phyloP scores from a whole-genome alignment of 805 yeast genomes.

The Wickerhamomyces ciferrii region DNA sequence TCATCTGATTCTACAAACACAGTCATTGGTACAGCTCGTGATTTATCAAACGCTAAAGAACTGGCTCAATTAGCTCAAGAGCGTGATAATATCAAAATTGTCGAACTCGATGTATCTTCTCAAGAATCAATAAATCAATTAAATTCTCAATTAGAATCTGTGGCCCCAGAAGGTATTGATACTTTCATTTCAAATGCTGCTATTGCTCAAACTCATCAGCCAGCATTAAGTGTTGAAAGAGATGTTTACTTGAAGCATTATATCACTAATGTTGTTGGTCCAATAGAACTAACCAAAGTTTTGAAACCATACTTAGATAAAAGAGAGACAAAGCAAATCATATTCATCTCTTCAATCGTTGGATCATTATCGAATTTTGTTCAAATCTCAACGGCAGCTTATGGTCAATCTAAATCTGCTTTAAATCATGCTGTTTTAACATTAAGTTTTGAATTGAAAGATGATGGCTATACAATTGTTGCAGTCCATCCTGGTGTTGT shows the following conservation, averaged over 20 bases:
- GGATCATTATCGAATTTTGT: slow-evolving; percentile 18
- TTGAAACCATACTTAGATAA: slow-evolving; percentile 15
- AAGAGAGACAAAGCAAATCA: slow-evolving; percentile 16
- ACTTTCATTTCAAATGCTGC: slow-evolving; percentile 21
- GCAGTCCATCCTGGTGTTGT: slow-evolving; percentile 33
- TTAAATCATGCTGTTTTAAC: slow-evolving; percentile 24
- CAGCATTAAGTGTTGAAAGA: not conserved
- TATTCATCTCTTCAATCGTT: slow-evolving; percentile 22
- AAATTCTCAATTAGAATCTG: not conserved
- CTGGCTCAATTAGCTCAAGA: slow-evolving; percentile 2
- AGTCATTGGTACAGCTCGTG: slow-evolving; percentile 5
- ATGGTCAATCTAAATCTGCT: slow-evolving; percentile 32
- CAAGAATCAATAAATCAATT: slow-evolving; percentile 8
- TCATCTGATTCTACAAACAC: not conserved
- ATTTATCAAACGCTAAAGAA: slow-evolving; percentile 4
- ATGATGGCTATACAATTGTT: slow-evolving; percentile 21
- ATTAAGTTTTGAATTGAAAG: slow-evolving; percentile 18
- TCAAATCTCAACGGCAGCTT: slow-evolving; percentile 18
- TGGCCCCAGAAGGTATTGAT: slow-evolving; percentile 16
- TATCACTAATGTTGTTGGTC: slow-evolving; percentile 16
- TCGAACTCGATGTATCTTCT: slow-evolving; percentile 15
- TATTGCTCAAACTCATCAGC: not conserved
- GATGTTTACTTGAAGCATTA: slow-evolving; percentile 7
- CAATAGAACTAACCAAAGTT: slow-evolving; percentile 11
- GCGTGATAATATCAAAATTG: slow-evolving; percentile 14